phyloP scores from a whole-genome alignment of 169 alveolate genomes.

The Blepharisma undulans region DNA sequence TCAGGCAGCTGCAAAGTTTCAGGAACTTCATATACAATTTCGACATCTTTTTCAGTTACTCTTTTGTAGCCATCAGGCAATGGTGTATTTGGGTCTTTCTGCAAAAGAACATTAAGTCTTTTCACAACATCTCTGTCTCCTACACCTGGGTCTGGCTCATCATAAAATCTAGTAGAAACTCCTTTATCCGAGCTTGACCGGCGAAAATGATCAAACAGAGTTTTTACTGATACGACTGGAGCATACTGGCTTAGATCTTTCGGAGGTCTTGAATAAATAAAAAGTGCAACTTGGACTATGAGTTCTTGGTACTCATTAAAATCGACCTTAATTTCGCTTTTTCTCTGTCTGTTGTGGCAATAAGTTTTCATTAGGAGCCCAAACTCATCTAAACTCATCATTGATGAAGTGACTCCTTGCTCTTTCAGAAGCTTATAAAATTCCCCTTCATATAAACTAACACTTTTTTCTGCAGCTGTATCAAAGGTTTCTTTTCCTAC shows the following conservation, averaged over 20 bases:
- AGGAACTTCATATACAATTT: background rate
- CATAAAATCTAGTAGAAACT: constrained; percentile 11
- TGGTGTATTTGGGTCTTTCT: background rate
- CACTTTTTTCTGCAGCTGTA: background rate
- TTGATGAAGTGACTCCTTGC: background rate
- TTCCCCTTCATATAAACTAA: background rate
- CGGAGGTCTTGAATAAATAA: constrained; percentile 30
- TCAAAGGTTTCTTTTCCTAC: constrained; percentile 25
- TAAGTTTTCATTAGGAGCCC: background rate
- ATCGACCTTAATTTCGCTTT: background rate
- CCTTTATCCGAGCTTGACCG: background rate
- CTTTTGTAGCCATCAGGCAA: constrained; percentile 38
- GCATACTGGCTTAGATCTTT: background rate
- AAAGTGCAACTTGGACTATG: constrained; percentile 18
- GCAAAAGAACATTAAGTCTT: constrained; percentile 18
- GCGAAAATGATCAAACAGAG: constrained; percentile 19
- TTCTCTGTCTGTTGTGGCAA: background rate
- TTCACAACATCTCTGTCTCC: constrained; percentile 38
- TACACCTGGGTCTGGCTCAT: constrained; percentile 40
- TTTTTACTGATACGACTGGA: constrained; percentile 21
- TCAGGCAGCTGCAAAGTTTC: constrained; percentile 11
- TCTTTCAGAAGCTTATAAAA: constrained; percentile 30
- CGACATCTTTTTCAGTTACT: constrained; percentile 27
- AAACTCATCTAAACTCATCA: constrained; percentile 30
- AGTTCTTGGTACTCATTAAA: constrained; percentile 19